Base-by-base conservation (phyloP, 495 filamentous ascomycete genomes). In the Massariosphaeria phaeospora region DNA sequence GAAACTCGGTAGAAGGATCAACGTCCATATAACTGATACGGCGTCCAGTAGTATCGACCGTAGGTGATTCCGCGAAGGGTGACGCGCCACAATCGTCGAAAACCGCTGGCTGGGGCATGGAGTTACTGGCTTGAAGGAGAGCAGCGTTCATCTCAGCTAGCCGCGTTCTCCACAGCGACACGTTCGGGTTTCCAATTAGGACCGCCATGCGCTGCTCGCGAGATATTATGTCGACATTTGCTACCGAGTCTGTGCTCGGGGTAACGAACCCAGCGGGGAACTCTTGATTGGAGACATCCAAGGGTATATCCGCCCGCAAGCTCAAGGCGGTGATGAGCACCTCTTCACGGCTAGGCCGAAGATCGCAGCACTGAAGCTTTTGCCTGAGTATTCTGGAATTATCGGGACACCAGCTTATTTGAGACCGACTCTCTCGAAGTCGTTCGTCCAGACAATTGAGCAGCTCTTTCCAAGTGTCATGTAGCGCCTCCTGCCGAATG, bases 11-110 rank as follows among this genome's bases (percentile, higher is more conserved):
- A n/a, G n/a, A n/a, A 17, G 56, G 27, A 45, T 61, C 57, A 6
- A 61, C n/a, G 30, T 61, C 57, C 57, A 61, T 61, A 38, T 55
- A 61, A 45, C 57, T 61, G 13, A 61, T 61, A 24, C 57, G 57
- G 9, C 57, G 57, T 11, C 46, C 51, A 6, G 25, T 18, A 1
- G 35, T 30, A 18, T 55, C 57, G 7, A 43, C 34, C 12, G 42
- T 33, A 2, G 33, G 18, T n/a, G 29, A 23, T 26, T 59, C 56
- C 10, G 17, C 15, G 20, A 49, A 51, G 17, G 48, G 40, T n/a
- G 38, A 34, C 23, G 36, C 17, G 13, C 43, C 44, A 24, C 20
- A 38, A 15, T 40, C 21, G n/a, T 41, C 35, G 24, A 3, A 58
- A 15, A 10, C 15, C 6, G 2, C 26, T 7, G 23, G 1, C 20